These are phyloP conservation scores for Verticillium zaregamsianum DNA, from an alignment of 2,329 filamentous ascomycete genomes.

Conservation along the genomic window DNA sequence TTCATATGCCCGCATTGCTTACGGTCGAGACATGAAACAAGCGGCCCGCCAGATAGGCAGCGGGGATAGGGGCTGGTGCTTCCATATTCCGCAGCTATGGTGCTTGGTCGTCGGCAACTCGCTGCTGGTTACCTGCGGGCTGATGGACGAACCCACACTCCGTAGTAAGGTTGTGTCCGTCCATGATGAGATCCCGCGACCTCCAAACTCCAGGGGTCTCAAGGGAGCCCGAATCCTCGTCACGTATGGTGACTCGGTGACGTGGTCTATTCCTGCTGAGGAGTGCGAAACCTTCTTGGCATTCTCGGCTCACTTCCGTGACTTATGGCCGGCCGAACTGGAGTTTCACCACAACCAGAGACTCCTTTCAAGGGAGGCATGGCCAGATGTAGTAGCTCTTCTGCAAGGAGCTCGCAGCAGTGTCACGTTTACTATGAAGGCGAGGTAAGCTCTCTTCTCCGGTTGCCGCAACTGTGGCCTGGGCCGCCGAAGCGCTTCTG, in stretches of 20 bases:
- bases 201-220: constrained; percentile 5
- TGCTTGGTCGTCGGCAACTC: constrained; percentile 38
- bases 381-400: neutral
- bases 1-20: constrained; percentile 32
- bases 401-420: constrained; percentile 12
- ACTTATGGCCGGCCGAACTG: constrained; percentile 35
- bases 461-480: neutral
- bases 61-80: constrained; percentile 32
- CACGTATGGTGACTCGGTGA: constrained; percentile 25
- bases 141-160: constrained; percentile 27
- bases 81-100: constrained; percentile 46
- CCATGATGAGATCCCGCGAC: constrained; percentile 14
- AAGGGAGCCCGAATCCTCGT: constrained; percentile 23
- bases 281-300: constrained; percentile 40
- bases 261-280: constrained; percentile 32
- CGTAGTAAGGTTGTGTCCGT: constrained; percentile 23
- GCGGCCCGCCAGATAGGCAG: constrained; percentile 35
- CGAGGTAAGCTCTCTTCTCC: constrained; percentile 3
- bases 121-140: constrained; percentile 37
- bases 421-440: constrained; percentile 15
- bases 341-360: constrained; percentile 29
- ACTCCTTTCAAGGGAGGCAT: constrained; percentile 23
- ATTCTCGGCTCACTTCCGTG: constrained; percentile 36
- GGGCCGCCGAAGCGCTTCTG: neutral
- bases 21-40: constrained; percentile 40